These are phyloP conservation scores for Nothophaeocryptopus gaeumannii DNA, from an alignment of 2,329 filamentous ascomycete species.

Conservation along the genomic window DNA sequence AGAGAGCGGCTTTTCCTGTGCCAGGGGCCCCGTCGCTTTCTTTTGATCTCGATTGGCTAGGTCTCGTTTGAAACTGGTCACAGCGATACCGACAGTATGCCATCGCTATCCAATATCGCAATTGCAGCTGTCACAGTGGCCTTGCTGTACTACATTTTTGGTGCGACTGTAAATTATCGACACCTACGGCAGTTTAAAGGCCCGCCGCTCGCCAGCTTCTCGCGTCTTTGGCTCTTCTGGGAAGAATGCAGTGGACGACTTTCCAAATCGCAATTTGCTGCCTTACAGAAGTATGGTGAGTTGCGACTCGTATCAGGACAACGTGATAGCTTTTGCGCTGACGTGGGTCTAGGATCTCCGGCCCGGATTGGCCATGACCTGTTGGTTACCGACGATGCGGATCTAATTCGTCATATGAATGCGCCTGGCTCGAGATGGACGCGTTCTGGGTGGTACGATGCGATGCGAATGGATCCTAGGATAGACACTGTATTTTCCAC, in stretches of 20 bases:
- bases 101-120: constrained; percentile 14
- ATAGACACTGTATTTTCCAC: constrained; percentile 55
- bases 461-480: constrained; percentile 53
- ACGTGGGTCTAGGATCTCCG: constrained; percentile 36
- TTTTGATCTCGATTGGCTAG: constrained; percentile 10
- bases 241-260: constrained; percentile 23
- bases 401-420: constrained; percentile 47
- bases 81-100: constrained; percentile 17
- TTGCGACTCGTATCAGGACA: constrained; percentile 1
- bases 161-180: constrained; percentile 24
- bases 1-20: constrained; percentile 1
- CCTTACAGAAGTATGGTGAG: constrained; percentile 30
- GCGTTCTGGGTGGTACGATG: constrained; percentile 47
- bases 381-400: constrained; percentile 50
- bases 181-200: constrained; percentile 30
- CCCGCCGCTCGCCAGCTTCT: constrained; percentile 25
- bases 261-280: constrained; percentile 22
- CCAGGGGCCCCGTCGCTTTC: constrained; percentile 9
- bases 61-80: constrained; percentile 11
- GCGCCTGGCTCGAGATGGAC: constrained; percentile 34
- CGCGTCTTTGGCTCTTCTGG: constrained; percentile 30
- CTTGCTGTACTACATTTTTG: constrained; percentile 20
- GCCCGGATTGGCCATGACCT: constrained; percentile 50
- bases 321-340: constrained; percentile 7
- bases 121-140: constrained; percentile 13